A percentile compares a stretch with the other conserved stretches of the same genome.
Conservation (phyloP, 2,329 filamentous ascomycete species). For the Epichloe bromicola region DNA sequence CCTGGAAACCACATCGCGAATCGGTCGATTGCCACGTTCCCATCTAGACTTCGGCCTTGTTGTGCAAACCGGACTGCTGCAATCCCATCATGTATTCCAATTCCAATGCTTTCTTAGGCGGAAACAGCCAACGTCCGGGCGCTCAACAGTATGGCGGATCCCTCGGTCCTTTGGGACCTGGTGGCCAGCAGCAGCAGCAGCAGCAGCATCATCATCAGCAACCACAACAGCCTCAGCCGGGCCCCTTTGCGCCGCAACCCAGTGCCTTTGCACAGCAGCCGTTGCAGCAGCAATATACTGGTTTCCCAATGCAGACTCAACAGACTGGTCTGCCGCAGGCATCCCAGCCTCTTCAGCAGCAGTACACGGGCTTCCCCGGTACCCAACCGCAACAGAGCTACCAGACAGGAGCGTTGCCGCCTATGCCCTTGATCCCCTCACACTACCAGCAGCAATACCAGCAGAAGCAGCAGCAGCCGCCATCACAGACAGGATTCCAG, state of each 20-base stretch:
- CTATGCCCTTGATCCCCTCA: conserved; percentile 45
- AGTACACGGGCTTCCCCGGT: conserved; percentile 51
- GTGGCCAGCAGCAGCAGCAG: conserved; percentile 27
- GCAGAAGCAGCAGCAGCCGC: conserved; percentile 34
- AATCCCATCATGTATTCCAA: conserved; percentile 66
- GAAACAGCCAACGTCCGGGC: conserved; percentile 60
- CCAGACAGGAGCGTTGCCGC: conserved; percentile 42
- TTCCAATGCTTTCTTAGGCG: conserved; percentile 73
- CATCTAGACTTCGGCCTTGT: not conserved
- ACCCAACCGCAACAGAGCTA: conserved; percentile 45
- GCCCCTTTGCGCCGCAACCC: conserved; percentile 44
- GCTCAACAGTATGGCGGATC: conserved; percentile 33
- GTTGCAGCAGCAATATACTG: conserved; percentile 46
- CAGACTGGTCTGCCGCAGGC: conserved; percentile 38
- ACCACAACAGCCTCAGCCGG: conserved; percentile 35
- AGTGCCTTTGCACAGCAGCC: conserved; percentile 43
- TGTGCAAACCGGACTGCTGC: not conserved
- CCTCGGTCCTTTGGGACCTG: conserved; percentile 37
- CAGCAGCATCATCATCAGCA: conserved; percentile 41
- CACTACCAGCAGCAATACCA: conserved; percentile 48
- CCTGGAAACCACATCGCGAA: not conserved
- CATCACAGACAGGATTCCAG: conserved; percentile 22
- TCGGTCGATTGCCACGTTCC: not conserved
- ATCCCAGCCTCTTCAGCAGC: conserved; percentile 48
- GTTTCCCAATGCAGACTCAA: conserved; percentile 40